phyloP scores from a whole-genome alignment of 202 grass and related monocot genomes.

The Setaria viridis region DNA sequence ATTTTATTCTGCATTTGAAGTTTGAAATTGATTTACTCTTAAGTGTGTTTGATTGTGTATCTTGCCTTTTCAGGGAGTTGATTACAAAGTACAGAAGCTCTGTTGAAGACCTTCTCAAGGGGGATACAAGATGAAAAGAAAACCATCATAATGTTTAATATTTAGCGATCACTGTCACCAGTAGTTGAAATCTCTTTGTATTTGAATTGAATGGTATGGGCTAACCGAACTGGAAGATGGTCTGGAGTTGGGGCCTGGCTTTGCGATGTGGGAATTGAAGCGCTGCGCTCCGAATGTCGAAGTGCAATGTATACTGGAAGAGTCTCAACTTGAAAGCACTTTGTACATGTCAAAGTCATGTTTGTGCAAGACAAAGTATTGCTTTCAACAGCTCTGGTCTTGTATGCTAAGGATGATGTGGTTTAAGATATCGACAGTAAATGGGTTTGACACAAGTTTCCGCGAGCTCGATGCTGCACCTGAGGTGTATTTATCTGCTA shows the following conservation, averaged over 20 bases:
- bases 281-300: background rate
- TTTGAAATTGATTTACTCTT: background rate
- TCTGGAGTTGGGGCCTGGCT: background rate
- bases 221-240: background rate
- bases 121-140: conserved; percentile 34
- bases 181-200: background rate
- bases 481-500: too few relatives aligned
- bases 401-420: too few relatives aligned
- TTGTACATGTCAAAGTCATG: too few relatives aligned
- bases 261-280: background rate
- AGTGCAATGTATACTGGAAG: conserved; percentile 1
- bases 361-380: too few relatives aligned
- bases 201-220: background rate
- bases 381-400: too few relatives aligned
- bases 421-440: too few relatives aligned
- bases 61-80: conserved; percentile 48
- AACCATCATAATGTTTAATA: background rate
- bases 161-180: background rate
- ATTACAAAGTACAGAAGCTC: conserved; percentile 56
- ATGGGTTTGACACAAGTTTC: too few relatives aligned
- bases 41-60: background rate
- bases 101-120: conserved; percentile 51
- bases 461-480: too few relatives aligned
- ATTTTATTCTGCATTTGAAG: background rate
- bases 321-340: too few relatives aligned